Percentiles rank a stretch among this genome's conserved stretches.
Evolutionary conservation across 805 yeast species (phyloP).

Genomic region (Metschnikowia henanensis): DNA sequence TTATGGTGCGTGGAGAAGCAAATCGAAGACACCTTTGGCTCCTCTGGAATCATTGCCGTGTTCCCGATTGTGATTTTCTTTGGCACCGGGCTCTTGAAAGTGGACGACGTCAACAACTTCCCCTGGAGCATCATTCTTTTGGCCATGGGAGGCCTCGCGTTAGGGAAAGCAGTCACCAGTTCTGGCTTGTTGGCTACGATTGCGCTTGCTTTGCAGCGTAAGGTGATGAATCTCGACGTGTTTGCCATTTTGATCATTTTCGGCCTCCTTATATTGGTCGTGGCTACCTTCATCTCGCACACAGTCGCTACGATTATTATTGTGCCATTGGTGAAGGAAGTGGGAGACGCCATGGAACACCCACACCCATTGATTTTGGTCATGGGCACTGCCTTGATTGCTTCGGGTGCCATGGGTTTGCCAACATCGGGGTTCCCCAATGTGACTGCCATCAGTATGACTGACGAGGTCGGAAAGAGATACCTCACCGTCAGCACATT

Average conservation of each 20-base stretch:
- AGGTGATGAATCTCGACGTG: slow-evolving; percentile 66
- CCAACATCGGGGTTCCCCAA: slow-evolving; percentile 47
- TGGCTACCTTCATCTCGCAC: slow-evolving; percentile 46
- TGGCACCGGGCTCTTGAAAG: slow-evolving; percentile 83
- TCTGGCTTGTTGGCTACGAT: slow-evolving; percentile 83
- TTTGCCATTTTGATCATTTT: slow-evolving; percentile 76
- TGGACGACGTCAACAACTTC: slow-evolving; percentile 93
- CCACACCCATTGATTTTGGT: slow-evolving; percentile 41
- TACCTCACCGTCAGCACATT: slow-evolving; percentile 42
- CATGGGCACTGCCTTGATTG: slow-evolving; percentile 42
- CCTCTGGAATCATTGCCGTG: slow-evolving; percentile 94
- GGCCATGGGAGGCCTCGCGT: slow-evolving; percentile 97
- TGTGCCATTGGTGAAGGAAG: slow-evolving; percentile 42
- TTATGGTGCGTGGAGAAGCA: slow-evolving; percentile 90
- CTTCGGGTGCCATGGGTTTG: slow-evolving; percentile 47
- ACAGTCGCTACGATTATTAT: slow-evolving; percentile 45
- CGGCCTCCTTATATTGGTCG: slow-evolving; percentile 40
- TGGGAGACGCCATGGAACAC: slow-evolving; percentile 36
- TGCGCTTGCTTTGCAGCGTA: slow-evolving; percentile 64
- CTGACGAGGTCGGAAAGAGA: slow-evolving; percentile 41
- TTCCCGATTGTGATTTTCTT: slow-evolving; percentile 89
- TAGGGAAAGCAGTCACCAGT: slow-evolving; percentile 92
- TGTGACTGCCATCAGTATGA: slow-evolving; percentile 44
- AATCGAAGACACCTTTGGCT: slow-evolving; percentile 76
- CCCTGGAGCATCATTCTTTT: slow-evolving; percentile 95